phyloP scores from a whole-genome alignment of 2,329 filamentous ascomycete species.

The Arthrobotrys musiformis region DNA sequence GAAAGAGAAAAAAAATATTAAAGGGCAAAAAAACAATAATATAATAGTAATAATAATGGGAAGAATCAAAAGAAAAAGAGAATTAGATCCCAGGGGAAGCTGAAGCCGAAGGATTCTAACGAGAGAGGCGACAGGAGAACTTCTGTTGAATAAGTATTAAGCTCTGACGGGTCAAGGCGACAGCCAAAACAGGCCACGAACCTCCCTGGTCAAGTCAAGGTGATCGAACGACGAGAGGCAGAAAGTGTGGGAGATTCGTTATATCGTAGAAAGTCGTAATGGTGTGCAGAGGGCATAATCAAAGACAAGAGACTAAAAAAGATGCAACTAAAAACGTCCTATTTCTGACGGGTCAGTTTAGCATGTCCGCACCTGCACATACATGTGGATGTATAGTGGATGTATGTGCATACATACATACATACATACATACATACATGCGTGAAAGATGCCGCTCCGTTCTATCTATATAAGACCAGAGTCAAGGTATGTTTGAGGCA shows the following conservation, averaged over 20 bases:
- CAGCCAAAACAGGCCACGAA: slow-evolving; percentile 47
- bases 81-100: slow-evolving; percentile 35
- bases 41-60: neutral
- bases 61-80: neutral
- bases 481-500: slow-evolving; percentile 53
- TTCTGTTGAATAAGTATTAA: slow-evolving; percentile 43
- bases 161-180: slow-evolving; percentile 39
- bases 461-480: slow-evolving; percentile 45
- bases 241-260: slow-evolving; percentile 55
- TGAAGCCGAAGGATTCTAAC: slow-evolving; percentile 36
- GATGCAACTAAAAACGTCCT: slow-evolving; percentile 53
- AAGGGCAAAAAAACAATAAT: neutral
- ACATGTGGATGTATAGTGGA: slow-evolving; percentile 14
- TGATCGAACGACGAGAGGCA: slow-evolving; percentile 25
- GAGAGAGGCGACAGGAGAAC: slow-evolving; percentile 38
- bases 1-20: slow-evolving; percentile 1
- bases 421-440: neutral
- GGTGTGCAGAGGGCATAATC: slow-evolving; percentile 55
- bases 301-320: slow-evolving; percentile 40
- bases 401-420: neutral
- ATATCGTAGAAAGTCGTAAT: slow-evolving; percentile 55
- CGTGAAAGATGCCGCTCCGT: slow-evolving; percentile 10
- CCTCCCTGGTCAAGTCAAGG: slow-evolving; percentile 31
- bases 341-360: slow-evolving; percentile 51
- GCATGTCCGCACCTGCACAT: slow-evolving; percentile 42